Evolutionary conservation across 2,329 filamentous ascomycete species (phyloP).

Genomic region (Zopfia rhizophila): DNA sequence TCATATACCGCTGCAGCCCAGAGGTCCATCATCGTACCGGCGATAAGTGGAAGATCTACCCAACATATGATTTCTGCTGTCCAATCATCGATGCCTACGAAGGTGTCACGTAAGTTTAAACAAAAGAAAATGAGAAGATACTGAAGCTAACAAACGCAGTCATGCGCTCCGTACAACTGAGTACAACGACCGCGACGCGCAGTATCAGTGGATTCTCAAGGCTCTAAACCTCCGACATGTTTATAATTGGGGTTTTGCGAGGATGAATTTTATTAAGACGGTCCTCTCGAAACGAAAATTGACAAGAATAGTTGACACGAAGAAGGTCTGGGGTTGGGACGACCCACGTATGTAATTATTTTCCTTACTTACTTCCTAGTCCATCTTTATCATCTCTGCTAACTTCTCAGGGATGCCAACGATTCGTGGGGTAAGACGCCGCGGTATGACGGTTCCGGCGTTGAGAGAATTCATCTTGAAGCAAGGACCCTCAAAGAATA

Average conservation of each 20-base stretch:
- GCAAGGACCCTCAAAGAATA: conserved; percentile 85
- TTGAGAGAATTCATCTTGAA: conserved; percentile 85
- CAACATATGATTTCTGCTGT: conserved; percentile 87
- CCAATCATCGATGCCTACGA: conserved; percentile 83
- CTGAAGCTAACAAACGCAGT: too few relatives aligned
- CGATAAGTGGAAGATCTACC: conserved; percentile 84
- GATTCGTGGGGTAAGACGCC: conserved; percentile 79
- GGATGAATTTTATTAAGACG: conserved; percentile 85
- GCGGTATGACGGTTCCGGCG: conserved; percentile 81
- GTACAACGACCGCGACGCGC: conserved; percentile 86
- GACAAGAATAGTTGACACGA: conserved; percentile 81
- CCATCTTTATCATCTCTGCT: too few relatives aligned
- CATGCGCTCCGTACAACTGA: conserved; percentile 86
- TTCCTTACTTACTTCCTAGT: too few relatives aligned
- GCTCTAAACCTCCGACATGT: conserved; percentile 78
- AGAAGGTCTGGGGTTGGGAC: conserved; percentile 84
- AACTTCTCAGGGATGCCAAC: too few relatives aligned
- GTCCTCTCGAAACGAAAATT: conserved; percentile 89
- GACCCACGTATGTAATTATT: too few relatives aligned
- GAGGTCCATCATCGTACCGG: conserved; percentile 80
- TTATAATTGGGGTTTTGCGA: conserved; percentile 85
- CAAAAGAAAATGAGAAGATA: too few relatives aligned
- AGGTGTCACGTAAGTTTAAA: too few relatives aligned
- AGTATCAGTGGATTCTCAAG: conserved; percentile 87
- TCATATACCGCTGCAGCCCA: conserved; percentile 94